Evolutionary conservation across 495 filamentous ascomycete species (phyloP).

Genomic region (Hyaloscypha variabilis): DNA sequence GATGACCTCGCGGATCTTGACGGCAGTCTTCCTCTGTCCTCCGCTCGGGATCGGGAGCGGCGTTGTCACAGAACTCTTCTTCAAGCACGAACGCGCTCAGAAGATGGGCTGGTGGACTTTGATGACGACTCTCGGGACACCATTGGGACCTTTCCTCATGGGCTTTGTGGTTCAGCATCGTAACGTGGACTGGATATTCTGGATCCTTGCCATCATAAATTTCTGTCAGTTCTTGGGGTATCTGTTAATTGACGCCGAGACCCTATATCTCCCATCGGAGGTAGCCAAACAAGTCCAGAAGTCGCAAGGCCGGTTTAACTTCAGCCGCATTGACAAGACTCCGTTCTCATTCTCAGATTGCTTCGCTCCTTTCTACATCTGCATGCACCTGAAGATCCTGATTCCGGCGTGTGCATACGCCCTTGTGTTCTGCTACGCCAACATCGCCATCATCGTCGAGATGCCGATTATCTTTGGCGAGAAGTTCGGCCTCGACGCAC

Average conservation of each 20-base stretch:
- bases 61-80: slow-evolving; percentile 55
- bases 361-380: neutral
- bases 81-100: slow-evolving; percentile 46
- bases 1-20: slow-evolving; percentile 47
- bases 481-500: slow-evolving; percentile 53
- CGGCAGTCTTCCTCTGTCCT: slow-evolving; percentile 55
- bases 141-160: slow-evolving; percentile 48
- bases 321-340: slow-evolving; percentile 47
- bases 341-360: slow-evolving; percentile 42
- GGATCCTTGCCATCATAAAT: slow-evolving; percentile 50
- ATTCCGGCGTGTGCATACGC: slow-evolving; percentile 52
- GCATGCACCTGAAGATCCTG: slow-evolving; percentile 39
- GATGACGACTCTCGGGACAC: slow-evolving; percentile 49
- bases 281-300: no score
- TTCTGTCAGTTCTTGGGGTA: slow-evolving; percentile 55
- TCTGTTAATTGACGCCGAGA: slow-evolving; percentile 57
- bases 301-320: slow-evolving; percentile 41
- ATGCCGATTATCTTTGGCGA: slow-evolving; percentile 50
- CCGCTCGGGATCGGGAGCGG: slow-evolving; percentile 55
- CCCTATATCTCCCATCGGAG: slow-evolving; percentile 47
- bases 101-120: slow-evolving; percentile 60
- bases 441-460: slow-evolving; percentile 52
- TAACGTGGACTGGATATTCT: slow-evolving; percentile 48
- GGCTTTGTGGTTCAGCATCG: slow-evolving; percentile 48
- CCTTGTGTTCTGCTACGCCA: slow-evolving; percentile 53